Evolutionary conservation across 768 basidiomycete species (phyloP).

Genomic region (Tubosaeta sp.): DNA sequence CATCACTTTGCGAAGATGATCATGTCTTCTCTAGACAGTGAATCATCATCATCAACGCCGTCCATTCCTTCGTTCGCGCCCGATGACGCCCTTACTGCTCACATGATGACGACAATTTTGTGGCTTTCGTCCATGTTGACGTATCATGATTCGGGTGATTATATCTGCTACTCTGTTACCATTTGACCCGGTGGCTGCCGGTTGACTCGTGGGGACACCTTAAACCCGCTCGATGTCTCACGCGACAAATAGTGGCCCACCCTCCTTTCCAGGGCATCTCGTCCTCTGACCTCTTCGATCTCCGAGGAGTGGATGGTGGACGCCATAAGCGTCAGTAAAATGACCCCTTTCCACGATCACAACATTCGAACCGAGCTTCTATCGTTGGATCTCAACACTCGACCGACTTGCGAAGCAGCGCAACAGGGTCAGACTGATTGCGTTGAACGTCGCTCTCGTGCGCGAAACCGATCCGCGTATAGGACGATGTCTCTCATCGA

Average conservation of each 20-base stretch:
- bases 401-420: conserved; percentile 3
- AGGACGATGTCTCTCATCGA: conserved; percentile 2
- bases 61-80: neutral
- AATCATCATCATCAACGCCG: conserved; percentile 10
- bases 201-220: conserved; percentile 10
- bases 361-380: conserved; percentile 2
- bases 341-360: conserved; percentile 9
- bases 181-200: conserved; percentile 14
- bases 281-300: conserved; percentile 12
- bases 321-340: conserved; percentile 7
- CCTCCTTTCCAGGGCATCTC: conserved; percentile 10
- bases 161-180: conserved; percentile 2
- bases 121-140: conserved; percentile 2
- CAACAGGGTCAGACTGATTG: conserved; percentile 16
- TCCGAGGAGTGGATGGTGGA: conserved; percentile 24
- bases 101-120: neutral
- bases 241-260: conserved; percentile 14
- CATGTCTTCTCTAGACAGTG: neutral
- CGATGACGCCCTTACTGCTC: neutral
- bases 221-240: conserved; percentile 22
- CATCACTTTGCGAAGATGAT: conserved; percentile 24
- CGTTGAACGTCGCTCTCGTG: conserved; percentile 6
- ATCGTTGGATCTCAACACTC: conserved; percentile 6
- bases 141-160: conserved; percentile 5
- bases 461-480: neutral